phyloP scores from a whole-genome alignment of 2,329 filamentous ascomycete genomes.

The Massarina eburnea region DNA sequence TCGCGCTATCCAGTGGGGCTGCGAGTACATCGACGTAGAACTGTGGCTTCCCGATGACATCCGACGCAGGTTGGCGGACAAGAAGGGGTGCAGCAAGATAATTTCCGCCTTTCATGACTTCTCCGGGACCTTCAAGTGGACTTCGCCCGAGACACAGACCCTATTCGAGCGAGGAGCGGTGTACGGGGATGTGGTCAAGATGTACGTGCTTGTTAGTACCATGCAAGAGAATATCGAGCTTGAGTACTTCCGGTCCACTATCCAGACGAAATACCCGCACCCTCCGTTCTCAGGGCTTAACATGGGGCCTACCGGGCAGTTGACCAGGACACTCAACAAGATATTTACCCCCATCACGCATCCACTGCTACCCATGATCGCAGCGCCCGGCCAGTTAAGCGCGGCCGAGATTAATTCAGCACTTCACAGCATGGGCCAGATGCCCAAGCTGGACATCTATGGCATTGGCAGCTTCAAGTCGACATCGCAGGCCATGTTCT shows the following conservation, averaged over 20 bases:
- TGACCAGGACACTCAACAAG: slow-evolving; percentile 80
- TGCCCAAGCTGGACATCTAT: slow-evolving; percentile 78
- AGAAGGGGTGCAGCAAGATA: slow-evolving; percentile 77
- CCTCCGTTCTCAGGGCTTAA: slow-evolving; percentile 82
- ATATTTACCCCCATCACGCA: slow-evolving; percentile 89
- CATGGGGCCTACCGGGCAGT: slow-evolving; percentile 83
- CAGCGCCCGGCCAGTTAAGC: slow-evolving; percentile 82
- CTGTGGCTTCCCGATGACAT: slow-evolving; percentile 82
- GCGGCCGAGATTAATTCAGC: slow-evolving; percentile 83
- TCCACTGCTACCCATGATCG: slow-evolving; percentile 78
- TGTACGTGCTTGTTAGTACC: slow-evolving; percentile 81
- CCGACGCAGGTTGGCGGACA: slow-evolving; percentile 65
- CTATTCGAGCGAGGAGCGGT: slow-evolving; percentile 72
- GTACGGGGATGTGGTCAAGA: slow-evolving; percentile 85
- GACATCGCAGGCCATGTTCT: slow-evolving; percentile 80
- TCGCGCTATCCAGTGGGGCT: slow-evolving; percentile 83
- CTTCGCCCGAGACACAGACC: slow-evolving; percentile 68
- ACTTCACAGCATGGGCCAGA: slow-evolving; percentile 74
- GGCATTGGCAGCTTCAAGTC: slow-evolving; percentile 73
- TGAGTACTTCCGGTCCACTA: slow-evolving; percentile 81
- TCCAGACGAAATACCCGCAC: slow-evolving; percentile 68
- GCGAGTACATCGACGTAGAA: slow-evolving; percentile 88
- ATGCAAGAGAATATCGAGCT: slow-evolving; percentile 88
- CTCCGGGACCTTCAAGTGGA: slow-evolving; percentile 81
- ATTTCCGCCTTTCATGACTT: slow-evolving; percentile 94